Evolutionary conservation across 129 eudicot species (phyloP).

Genomic region (Erigeron canadensis): DNA sequence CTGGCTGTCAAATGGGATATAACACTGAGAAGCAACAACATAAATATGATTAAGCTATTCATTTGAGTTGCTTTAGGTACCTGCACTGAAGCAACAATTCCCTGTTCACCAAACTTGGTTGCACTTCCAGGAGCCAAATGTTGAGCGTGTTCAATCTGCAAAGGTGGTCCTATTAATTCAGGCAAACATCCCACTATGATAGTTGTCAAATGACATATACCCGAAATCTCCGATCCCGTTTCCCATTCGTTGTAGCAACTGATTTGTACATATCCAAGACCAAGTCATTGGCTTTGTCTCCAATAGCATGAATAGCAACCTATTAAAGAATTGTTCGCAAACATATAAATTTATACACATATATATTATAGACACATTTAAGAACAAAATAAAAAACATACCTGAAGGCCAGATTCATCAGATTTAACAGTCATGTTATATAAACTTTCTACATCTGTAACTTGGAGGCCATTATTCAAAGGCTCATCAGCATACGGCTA

Average conservation of each 20-base stretch:
- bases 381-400: constrained; percentile 19
- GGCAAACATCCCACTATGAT: background rate
- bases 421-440: constrained; percentile 64
- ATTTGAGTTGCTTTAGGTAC: constrained; percentile 30
- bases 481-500: constrained; percentile 89
- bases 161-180: constrained; percentile 1
- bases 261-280: constrained; percentile 77
- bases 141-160: constrained; percentile 97
- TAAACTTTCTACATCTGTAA: constrained; percentile 54
- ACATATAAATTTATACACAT: background rate
- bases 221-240: constrained; percentile 78
- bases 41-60: background rate
- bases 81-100: constrained; percentile 87
- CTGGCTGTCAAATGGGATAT: constrained; percentile 65
- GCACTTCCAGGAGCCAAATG: constrained; percentile 72
- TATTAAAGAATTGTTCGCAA: constrained; percentile 19
- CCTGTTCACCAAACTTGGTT: constrained; percentile 70
- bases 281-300: constrained; percentile 85
- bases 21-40: background rate
- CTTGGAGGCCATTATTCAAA: constrained; percentile 78
- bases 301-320: constrained; percentile 98
- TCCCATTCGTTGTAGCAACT: constrained; percentile 62
- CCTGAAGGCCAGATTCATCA: constrained; percentile 90
- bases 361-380: constrained; percentile 9
- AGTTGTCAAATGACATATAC: constrained; percentile 37